These are phyloP conservation scores for Myxozyma kluyveri DNA, from an alignment of 805 yeast genomes.

Conservation along the genomic window DNA sequence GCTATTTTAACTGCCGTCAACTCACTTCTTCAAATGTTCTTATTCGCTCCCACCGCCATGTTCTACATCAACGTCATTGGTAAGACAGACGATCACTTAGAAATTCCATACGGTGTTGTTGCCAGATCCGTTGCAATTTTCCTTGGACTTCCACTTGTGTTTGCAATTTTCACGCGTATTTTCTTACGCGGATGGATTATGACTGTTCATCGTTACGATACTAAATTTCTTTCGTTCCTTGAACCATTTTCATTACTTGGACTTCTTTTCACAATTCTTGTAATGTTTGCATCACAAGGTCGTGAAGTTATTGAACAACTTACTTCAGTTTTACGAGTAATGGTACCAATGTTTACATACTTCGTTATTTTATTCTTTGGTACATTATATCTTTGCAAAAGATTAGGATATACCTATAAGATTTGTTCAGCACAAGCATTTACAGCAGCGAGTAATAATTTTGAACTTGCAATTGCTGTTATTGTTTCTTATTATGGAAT, in stretches of 20 bases:
- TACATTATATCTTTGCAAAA: slow-evolving; percentile 39
- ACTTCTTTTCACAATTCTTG: slow-evolving; percentile 50
- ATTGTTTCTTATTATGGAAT: slow-evolving; percentile 53
- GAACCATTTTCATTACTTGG: slow-evolving; percentile 54
- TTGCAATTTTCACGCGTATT: slow-evolving; percentile 47
- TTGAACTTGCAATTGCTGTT: slow-evolving; percentile 55
- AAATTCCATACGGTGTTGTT: slow-evolving; percentile 42
- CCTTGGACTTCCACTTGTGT: slow-evolving; percentile 52
- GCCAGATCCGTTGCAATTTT: slow-evolving; percentile 53
- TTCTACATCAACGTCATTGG: slow-evolving; percentile 49
- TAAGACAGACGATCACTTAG: slow-evolving; percentile 27
- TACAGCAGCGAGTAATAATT: slow-evolving; percentile 58
- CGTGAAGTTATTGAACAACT: slow-evolving; percentile 48
- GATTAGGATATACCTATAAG: slow-evolving; percentile 37
- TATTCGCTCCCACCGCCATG: slow-evolving; percentile 53
- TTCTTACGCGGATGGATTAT: slow-evolving; percentile 36
- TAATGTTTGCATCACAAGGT: slow-evolving; percentile 53
- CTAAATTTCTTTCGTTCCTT: slow-evolving; percentile 43
- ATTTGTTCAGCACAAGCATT: slow-evolving; percentile 51
- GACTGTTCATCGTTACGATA: slow-evolving; percentile 36
- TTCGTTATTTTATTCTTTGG: slow-evolving; percentile 51
- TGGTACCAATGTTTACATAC: slow-evolving; percentile 50
- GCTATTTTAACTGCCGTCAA: slow-evolving; percentile 53
- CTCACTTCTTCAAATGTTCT: slow-evolving; percentile 49
- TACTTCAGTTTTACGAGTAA: slow-evolving; percentile 50